Evolutionary conservation across 2,329 filamentous ascomycete genomes (phyloP), one percentile per base, ranked within the genome.

Genomic region (Exophiala mesophila): DNA sequence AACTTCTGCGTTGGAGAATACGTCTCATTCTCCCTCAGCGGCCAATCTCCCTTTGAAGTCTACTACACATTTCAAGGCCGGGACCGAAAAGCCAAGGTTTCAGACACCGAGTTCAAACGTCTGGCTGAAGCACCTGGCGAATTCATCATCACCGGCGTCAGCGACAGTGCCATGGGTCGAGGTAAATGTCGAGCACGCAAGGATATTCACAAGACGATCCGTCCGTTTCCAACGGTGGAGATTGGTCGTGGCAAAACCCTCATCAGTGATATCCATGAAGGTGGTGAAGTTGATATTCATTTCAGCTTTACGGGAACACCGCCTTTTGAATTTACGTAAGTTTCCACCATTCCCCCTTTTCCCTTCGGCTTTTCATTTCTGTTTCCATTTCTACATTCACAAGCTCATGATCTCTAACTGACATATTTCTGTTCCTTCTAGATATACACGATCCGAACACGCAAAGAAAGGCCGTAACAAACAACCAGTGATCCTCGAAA

Each of bases 1-100:
- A 87, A 98, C 67, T 96, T 90, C 67, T 98, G 92, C 64, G 89
- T 98, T 8, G 92, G 94, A 52, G 92, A 98, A 63, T 83, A 89
- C 40, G 83, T 98, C 52, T 85, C 86, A 3, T 98, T 95, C 67
- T 88, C 87, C 0, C 78, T 98, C 4, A 87, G 88, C 1, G 94
- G 92, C 32, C 85, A 86, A 41, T 82, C 88, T 13, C 94, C 94
- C 0, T 98, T 98, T 63, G 87, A 90, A 32, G 83, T 98, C 32
- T 83, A 83, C 63, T 98, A 98, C 68, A 85, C 80, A 8, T 98
- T 98, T 66, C 82, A 89, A 55, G 83, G 82, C 41, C 76, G 77
- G 30, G 72, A 79, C 42, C 82, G 85, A 66, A 90, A 87, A 62
- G 92, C 90, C 40, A 83, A 83, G 52, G 83, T 85, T 9, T 43